Evolutionary conservation across 2,329 filamentous ascomycete species (phyloP), one percentile per base, ranked within the genome.

Genomic region (Trichophyton benhamiae): DNA sequence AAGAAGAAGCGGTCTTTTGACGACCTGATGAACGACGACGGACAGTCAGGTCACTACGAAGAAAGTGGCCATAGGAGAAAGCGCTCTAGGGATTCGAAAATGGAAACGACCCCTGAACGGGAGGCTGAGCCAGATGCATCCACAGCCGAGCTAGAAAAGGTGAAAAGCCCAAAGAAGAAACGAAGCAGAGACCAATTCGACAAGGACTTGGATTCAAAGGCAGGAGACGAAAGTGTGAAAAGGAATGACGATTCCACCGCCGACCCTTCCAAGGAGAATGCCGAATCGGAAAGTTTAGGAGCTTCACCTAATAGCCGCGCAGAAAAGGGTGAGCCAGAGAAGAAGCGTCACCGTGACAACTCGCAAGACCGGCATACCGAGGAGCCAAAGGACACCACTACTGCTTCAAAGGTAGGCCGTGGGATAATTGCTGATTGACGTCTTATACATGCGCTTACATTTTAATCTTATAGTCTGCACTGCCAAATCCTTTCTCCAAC

Each of bases 1-100:
- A 67, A 72, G 62, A 72, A 72, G 64, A 78, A 78, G 66, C 70
- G 76, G 63, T 78, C 76, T 33, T 74, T 75, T 38, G 71, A 72
- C 62, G 75, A 77, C 61, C 68, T 71, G 41, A 73, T 70, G 46
- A 70, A 70, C n/a, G 72, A 72, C 60, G 70, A 71, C 44, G 58
- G 65, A n/a, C 60, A 59, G 33, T 52, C 49, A 3, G 63, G 63
- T 49, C 57, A 62, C n/a, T 55, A 63, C 8, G 67, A 68, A 33
- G 65, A 69, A 22, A 68, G 64, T 59, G 64, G 65, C 9, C 71
- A 73, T 65, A 66, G 70, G 63, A 67, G 71, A 62, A 73, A 72
- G 65, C 63, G 71, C 44, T 72, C 71, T 22, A 67, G 71, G 63
- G 68, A 71, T 59, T 65, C 69, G 9, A 66, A 67, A 58, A 38